Evolutionary conservation across 495 filamentous ascomycete species (phyloP).

Genomic region (Pyrenopolyporus hunteri): DNA sequence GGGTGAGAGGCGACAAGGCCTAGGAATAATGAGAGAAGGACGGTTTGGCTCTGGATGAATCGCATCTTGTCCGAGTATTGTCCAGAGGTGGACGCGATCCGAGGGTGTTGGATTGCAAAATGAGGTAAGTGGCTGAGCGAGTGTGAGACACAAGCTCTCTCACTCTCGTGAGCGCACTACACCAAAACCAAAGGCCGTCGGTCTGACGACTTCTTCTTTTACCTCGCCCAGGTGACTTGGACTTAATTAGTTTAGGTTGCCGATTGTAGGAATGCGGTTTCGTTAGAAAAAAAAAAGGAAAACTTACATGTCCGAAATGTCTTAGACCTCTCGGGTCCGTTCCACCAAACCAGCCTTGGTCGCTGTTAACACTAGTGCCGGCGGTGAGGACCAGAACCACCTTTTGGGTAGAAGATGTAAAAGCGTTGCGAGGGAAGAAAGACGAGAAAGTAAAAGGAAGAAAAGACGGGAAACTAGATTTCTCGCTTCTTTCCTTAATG

Average conservation of each 20-base stretch:
- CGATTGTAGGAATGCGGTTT: constrained; percentile 20
- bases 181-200: constrained; percentile 4
- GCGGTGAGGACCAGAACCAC: constrained; percentile 13
- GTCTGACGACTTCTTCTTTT: constrained; percentile 17
- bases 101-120: constrained; percentile 27
- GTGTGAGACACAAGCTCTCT: constrained; percentile 24
- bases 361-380: constrained; percentile 10
- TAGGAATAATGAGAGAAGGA: constrained; percentile 39
- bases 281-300: background rate
- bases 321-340: constrained; percentile 15
- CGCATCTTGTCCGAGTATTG: constrained; percentile 39
- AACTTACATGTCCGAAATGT: constrained; percentile 29
- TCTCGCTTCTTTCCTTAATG: constrained; percentile 37
- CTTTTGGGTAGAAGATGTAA: constrained; percentile 1
- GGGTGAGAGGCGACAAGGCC: constrained; percentile 50
- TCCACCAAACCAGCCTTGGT: constrained; percentile 15
- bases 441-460: constrained; percentile 7
- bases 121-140: constrained; percentile 12
- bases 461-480: constrained; percentile 20
- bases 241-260: constrained; percentile 14
- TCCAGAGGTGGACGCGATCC: constrained; percentile 15
- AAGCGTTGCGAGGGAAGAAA: constrained; percentile 4
- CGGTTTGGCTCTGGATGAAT: constrained; percentile 10
- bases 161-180: background rate
- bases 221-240: constrained; percentile 22